Conservation (phyloP, 768 basidiomycete species). For the Lactarius evosmus region DNA sequence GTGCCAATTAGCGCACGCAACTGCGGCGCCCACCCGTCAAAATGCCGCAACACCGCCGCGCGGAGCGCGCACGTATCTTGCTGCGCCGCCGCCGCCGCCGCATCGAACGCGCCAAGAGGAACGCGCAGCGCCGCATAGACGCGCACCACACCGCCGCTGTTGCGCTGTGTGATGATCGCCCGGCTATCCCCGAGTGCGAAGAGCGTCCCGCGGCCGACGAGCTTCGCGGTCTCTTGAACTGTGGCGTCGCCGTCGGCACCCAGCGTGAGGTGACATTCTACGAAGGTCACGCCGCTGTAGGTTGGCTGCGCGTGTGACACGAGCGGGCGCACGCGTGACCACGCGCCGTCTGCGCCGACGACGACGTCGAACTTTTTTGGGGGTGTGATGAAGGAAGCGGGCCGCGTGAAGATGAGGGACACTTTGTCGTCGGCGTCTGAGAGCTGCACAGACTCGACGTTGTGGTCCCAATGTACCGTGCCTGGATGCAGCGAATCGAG, state of each 20-base stretch:
- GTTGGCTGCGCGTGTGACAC: constrained; percentile 34
- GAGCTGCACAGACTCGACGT: constrained; percentile 5
- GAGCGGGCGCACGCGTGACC: constrained; percentile 39
- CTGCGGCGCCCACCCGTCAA: constrained; percentile 11
- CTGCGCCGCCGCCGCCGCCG: not conserved
- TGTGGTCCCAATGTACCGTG: constrained; percentile 12
- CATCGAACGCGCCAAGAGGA: constrained; percentile 7
- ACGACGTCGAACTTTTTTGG: constrained; percentile 28
- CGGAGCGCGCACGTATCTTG: not conserved
- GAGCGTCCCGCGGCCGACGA: constrained; percentile 34
- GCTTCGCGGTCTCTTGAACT: not conserved
- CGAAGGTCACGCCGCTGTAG: constrained; percentile 35
- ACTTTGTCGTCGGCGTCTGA: constrained; percentile 6
- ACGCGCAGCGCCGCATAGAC: constrained; percentile 16
- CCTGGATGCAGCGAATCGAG: constrained; percentile 13
- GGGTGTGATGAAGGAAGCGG: not conserved
- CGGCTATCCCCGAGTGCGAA: constrained; percentile 32
- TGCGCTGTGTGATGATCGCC: constrained; percentile 36
- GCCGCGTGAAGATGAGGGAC: not conserved
- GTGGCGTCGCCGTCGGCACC: constrained; percentile 1
- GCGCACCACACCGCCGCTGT: constrained; percentile 30
- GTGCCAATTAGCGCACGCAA: constrained; percentile 23
- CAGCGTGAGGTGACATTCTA: constrained; percentile 30
- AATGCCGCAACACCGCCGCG: not conserved
- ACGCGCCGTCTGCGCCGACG: constrained; percentile 43